A percentile compares a stretch with the other conserved stretches of the same genome.
These are phyloP conservation scores for Fusarium compactum DNA, from an alignment of 2,329 filamentous ascomycete genomes.

Conservation along the genomic window DNA sequence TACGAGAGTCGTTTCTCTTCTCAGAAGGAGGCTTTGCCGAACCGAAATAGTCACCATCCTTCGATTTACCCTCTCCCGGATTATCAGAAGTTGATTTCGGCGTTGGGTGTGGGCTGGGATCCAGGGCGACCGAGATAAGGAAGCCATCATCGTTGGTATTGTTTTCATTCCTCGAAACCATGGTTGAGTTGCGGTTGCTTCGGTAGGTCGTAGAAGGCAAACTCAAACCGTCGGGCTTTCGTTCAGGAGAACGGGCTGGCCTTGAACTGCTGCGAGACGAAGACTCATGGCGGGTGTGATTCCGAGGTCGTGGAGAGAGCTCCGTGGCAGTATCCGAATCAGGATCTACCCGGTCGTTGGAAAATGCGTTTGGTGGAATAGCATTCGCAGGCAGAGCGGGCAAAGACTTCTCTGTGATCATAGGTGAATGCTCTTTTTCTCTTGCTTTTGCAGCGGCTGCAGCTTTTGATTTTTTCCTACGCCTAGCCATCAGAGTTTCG, in stretches of 20 bases:
- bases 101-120: slow-evolving; percentile 73
- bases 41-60: slow-evolving; percentile 72
- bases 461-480: slow-evolving; percentile 86
- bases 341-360: slow-evolving; percentile 68
- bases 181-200: slow-evolving; percentile 79
- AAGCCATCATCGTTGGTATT: slow-evolving; percentile 72
- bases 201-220: slow-evolving; percentile 82
- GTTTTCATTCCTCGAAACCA: slow-evolving; percentile 65
- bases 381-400: slow-evolving; percentile 88
- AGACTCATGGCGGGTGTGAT: slow-evolving; percentile 65
- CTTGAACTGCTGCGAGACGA: slow-evolving; percentile 67
- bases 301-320: slow-evolving; percentile 72
- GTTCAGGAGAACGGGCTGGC: slow-evolving; percentile 67
- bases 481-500: slow-evolving; percentile 92
- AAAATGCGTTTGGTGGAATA: slow-evolving; percentile 71
- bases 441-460: slow-evolving; percentile 68
- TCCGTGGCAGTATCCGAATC: slow-evolving; percentile 78
- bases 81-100: slow-evolving; percentile 66
- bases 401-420: slow-evolving; percentile 89
- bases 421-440: slow-evolving; percentile 72
- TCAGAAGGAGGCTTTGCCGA: slow-evolving; percentile 59
- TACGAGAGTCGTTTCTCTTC: slow-evolving; percentile 62
- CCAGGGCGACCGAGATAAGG: slow-evolving; percentile 80
- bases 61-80: slow-evolving; percentile 60
- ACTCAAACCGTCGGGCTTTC: slow-evolving; percentile 70